Percentiles rank a stretch among this genome's conserved stretches.
phyloP scores from a whole-genome alignment of 192 early-diverging fungal genomes.

The Entomortierella lignicola region DNA sequence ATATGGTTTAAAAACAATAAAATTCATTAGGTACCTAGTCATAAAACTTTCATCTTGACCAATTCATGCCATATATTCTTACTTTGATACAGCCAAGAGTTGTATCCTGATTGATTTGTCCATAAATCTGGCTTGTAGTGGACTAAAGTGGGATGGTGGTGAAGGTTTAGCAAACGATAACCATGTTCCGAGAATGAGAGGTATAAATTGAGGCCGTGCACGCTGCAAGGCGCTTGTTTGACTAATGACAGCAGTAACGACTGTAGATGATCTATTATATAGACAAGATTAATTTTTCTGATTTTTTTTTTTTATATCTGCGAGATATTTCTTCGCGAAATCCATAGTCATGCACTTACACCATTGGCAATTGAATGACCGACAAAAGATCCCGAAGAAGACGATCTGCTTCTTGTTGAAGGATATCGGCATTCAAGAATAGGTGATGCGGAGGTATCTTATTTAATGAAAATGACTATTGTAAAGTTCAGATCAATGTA shows the following conservation, averaged over 20 bases:
- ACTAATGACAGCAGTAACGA: conserved; percentile 42
- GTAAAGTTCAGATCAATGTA: not conserved
- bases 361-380: conserved; percentile 19
- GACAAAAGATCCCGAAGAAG: conserved; percentile 38
- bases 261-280: conserved; percentile 34
- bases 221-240: conserved; percentile 45
- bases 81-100: conserved; percentile 35
- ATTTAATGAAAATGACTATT: conserved; percentile 18
- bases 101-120: conserved; percentile 51
- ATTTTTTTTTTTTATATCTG: not conserved
- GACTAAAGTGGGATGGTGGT: conserved; percentile 26
- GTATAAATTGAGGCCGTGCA: conserved; percentile 47
- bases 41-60: too few relatives aligned
- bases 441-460: conserved; percentile 30
- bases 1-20: not conserved
- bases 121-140: conserved; percentile 29
- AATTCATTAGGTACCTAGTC: not conserved
- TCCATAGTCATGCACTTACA: conserved; percentile 23
- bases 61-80: not conserved
- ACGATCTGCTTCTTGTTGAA: conserved; percentile 37
- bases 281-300: not conserved
- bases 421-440: conserved; percentile 16
- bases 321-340: too few relatives aligned
- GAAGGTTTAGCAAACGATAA: conserved; percentile 15
- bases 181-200: conserved; percentile 35